Percentiles rank a stretch among this genome's conserved stretches.
These are phyloP conservation scores for Suhomyces sp. DNA, from an alignment of 805 yeast species.

Conservation along the genomic window DNA sequence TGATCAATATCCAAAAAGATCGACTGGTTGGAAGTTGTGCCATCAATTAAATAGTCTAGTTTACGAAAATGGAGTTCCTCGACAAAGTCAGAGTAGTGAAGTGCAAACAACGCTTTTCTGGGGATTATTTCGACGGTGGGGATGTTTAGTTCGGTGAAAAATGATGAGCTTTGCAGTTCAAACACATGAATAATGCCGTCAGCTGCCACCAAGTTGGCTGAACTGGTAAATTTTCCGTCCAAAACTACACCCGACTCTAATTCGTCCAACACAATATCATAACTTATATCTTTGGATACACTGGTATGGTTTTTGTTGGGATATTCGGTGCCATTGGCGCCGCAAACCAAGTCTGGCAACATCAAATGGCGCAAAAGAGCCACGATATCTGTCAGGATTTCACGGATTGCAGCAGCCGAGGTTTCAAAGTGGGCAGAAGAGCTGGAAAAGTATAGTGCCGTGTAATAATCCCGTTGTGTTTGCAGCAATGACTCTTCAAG, in stretches of 20 bases:
- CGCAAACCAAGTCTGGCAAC: constrained; percentile 26
- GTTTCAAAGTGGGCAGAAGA: constrained; percentile 15
- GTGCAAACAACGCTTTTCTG: constrained; percentile 34
- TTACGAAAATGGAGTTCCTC: constrained; percentile 65
- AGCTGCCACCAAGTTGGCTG: constrained; percentile 18
- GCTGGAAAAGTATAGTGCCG: constrained; percentile 21
- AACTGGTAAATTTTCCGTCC: constrained; percentile 17
- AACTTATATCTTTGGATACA: constrained; percentile 11
- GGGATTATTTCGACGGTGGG: constrained; percentile 28
- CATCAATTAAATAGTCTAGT: constrained; percentile 55
- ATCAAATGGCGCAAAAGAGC: constrained; percentile 25
- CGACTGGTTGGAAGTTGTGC: constrained; percentile 51
- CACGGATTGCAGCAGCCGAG: constrained; percentile 31
- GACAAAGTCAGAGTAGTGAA: constrained; percentile 59
- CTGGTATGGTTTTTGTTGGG: constrained; percentile 14
- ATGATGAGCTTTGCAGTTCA: constrained; percentile 12
- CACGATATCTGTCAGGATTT: constrained; percentile 28
- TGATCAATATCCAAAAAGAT: constrained; percentile 51
- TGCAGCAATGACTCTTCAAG: constrained; percentile 24
- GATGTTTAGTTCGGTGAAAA: constrained; percentile 21
- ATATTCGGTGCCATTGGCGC: constrained; percentile 25
- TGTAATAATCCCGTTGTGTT: constrained; percentile 27
- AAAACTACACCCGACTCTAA: constrained; percentile 14
- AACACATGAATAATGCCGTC: constrained; percentile 38
- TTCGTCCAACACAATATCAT: constrained; percentile 11